phyloP scores from a whole-genome alignment of 176 grass and related monocot genomes.

The Eragrostis nindensis region DNA sequence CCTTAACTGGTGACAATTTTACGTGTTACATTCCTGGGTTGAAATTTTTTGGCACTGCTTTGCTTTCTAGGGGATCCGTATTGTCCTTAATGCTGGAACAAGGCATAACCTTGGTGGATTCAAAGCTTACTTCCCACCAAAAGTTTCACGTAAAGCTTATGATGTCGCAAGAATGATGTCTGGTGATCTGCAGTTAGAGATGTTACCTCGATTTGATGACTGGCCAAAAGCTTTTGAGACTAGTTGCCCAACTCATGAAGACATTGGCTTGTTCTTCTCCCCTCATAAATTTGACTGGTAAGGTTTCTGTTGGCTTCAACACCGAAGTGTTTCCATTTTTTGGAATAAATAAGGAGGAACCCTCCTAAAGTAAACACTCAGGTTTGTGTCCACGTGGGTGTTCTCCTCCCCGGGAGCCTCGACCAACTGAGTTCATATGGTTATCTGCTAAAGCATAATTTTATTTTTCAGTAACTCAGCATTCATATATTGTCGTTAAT shows the following conservation, averaged over 20 bases:
- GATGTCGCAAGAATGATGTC: constrained; percentile 29
- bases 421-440: not conserved
- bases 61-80: constrained; percentile 34
- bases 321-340: not conserved
- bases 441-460: constrained; percentile 5
- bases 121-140: constrained; percentile 43
- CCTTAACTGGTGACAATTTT: not conserved
- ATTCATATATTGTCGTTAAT: constrained; percentile 5
- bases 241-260: constrained; percentile 25
- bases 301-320: not conserved
- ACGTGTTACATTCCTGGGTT: not conserved
- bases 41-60: not conserved
- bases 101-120: constrained; percentile 29
- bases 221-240: constrained; percentile 37
- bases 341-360: not conserved
- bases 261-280: constrained; percentile 43
- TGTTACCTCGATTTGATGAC: constrained; percentile 40
- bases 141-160: constrained; percentile 22
- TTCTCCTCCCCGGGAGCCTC: too few relatives aligned
- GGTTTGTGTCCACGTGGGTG: not conserved
- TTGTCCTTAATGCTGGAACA: constrained; percentile 3
- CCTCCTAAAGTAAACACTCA: not conserved
- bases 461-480: not conserved
- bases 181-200: constrained; percentile 17
- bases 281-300: constrained; percentile 31